Evolutionary conservation across 768 basidiomycete genomes (phyloP), one percentile per base, ranked within the genome.

Genomic region (Phlebiopsis gigantea): DNA sequence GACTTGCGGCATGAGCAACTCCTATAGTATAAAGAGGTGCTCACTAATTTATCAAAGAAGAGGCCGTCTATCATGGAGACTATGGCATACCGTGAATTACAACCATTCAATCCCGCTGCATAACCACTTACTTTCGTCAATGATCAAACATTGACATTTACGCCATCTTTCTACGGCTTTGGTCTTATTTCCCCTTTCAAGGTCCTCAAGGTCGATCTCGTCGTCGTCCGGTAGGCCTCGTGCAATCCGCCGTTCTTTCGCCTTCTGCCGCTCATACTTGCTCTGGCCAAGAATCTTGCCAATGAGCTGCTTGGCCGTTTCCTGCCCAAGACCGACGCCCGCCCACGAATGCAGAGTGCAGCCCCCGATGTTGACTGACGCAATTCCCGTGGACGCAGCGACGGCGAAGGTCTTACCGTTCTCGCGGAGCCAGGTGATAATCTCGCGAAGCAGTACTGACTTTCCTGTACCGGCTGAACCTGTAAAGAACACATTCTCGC

Each of bases 391-490:
- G 10, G 85, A 84, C 5, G 91, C 91, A 0, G 90, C 92, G 53
- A 93, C 82, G 2, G 80, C 86, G 12, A 80, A 87, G 25, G 25
- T 41, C 12, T 50, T 29, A 4, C 47, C 26, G 15, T 30, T 72
- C 60, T 58, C 73, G 60, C 75, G 73, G 43, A 76, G 74, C 31
- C 63, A 65, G 21, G 69, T 61, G 57, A 93, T 91, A 54, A 93
- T 89, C 63, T 85, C 83, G 2, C 87, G 77, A 15, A 93, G 73
- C 0, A 92, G 72, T 8, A 92, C 85, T 0, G 90, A 92, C 69
- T 93, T 93, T 25, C 90, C 90, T 1, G 90, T 91, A 83, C 89
- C 89, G 47, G 91, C 91, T 19, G 87, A 85, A 1, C 91, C 91
- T 0, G 90, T 92, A 66, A 93, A 93, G 69, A 93, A 93, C 12